Conservation (phyloP, 2,329 filamentous ascomycete species). For the Fusarium goolgardi region DNA sequence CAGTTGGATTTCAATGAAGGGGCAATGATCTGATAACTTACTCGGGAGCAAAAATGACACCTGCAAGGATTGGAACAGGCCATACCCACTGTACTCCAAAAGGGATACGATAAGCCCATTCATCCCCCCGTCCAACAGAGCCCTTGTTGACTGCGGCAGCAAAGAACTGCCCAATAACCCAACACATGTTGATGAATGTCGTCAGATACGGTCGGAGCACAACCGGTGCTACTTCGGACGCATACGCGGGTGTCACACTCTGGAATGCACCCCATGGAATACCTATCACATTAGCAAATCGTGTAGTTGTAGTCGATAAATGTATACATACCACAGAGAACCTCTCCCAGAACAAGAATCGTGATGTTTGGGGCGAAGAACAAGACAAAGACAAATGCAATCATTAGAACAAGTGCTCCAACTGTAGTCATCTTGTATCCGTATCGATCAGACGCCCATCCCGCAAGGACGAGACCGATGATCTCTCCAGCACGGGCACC, state of each 20-base stretch:
- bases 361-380: slow-evolving; percentile 64
- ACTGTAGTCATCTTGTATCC: slow-evolving; percentile 65
- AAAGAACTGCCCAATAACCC: slow-evolving; percentile 67
- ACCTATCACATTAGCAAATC: slow-evolving; percentile 48
- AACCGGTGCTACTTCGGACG: slow-evolving; percentile 63
- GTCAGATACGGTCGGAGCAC: slow-evolving; percentile 64
- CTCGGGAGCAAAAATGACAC: slow-evolving; percentile 61
- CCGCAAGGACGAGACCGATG: slow-evolving; percentile 65
- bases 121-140: slow-evolving; percentile 53
- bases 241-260: slow-evolving; percentile 64
- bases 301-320: background rate
- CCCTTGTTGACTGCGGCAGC: slow-evolving; percentile 60
- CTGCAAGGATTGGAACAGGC: slow-evolving; percentile 60
- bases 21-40: slow-evolving; percentile 35
- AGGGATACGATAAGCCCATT: slow-evolving; percentile 58
- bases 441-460: slow-evolving; percentile 62
- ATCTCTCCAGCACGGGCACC: slow-evolving; percentile 66
- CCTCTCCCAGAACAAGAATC: slow-evolving; percentile 61
- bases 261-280: slow-evolving; percentile 66
- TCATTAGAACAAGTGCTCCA: slow-evolving; percentile 58
- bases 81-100: slow-evolving; percentile 52
- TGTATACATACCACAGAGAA: slow-evolving; percentile 54
- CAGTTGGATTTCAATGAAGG: fast-evolving
- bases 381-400: slow-evolving; percentile 63
- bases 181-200: slow-evolving; percentile 67